A percentile compares a stretch with the other conserved stretches of the same genome.
phyloP scores from a whole-genome alignment of 768 basidiomycete species.

The Pleurotus tuber-regium region DNA sequence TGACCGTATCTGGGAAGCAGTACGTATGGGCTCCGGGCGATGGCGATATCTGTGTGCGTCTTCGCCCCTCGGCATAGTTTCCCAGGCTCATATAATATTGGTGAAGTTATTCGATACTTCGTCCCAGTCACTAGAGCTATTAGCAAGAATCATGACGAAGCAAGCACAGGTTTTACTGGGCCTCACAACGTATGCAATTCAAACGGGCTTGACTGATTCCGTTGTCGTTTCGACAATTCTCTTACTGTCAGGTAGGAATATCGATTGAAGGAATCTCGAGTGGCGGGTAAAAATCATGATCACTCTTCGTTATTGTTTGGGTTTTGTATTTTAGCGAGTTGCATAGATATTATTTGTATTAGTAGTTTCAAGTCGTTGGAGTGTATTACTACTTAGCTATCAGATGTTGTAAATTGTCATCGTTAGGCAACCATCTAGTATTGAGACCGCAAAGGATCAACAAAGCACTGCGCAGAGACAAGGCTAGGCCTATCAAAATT shows the following conservation, averaged over 20 bases:
- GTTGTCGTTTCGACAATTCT: constrained; percentile 51
- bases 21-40: constrained; percentile 59
- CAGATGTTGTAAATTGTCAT: too few species aligned
- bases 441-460: too few species aligned
- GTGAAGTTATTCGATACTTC: constrained; percentile 46
- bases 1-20: constrained; percentile 48
- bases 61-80: background rate
- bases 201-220: constrained; percentile 50
- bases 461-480: too few species aligned
- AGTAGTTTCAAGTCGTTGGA: too few species aligned
- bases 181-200: constrained; percentile 52
- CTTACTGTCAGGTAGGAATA: constrained; percentile 59
- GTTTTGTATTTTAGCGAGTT: too few species aligned
- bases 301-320: too few species aligned
- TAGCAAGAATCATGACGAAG: constrained; percentile 49
- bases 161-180: constrained; percentile 50
- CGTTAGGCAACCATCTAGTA: too few species aligned
- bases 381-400: too few species aligned
- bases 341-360: too few species aligned
- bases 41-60: constrained; percentile 50
- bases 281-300: too few species aligned
- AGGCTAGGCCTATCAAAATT: too few species aligned
- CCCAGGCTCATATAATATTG: constrained; percentile 8
- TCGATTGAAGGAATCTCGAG: constrained; percentile 55
- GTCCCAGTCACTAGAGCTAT: constrained; percentile 30